Evolutionary conservation across 768 basidiomycete genomes (phyloP), one percentile per base, ranked within the genome.

Genomic region (Russula vinacea): DNA sequence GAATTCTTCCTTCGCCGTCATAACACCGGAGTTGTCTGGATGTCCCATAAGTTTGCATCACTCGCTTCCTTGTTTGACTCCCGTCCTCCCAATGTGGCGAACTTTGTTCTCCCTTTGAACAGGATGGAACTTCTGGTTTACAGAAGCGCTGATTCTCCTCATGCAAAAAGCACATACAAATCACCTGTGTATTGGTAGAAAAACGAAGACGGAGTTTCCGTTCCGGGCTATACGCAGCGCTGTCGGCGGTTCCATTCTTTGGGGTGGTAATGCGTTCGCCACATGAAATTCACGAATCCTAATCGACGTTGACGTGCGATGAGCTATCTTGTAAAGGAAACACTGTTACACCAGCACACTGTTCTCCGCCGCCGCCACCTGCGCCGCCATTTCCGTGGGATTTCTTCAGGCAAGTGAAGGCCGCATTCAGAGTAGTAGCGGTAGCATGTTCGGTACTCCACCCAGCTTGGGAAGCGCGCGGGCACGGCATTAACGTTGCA

Each of bases 191-290:
- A 44, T 14, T 44, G 5, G 7, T 19, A 44, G 19, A n/a, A n/a
- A n/a, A n/a, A n/a, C n/a, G n/a, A n/a, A n/a, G n/a, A n/a, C n/a
- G 19, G 44, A 10, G 9, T 45, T 22, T 44, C 44, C 9, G 17
- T 44, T 44, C 19, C 19, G 19, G 44, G 33, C 33, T 33, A 33
- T 45, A 22, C 10, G 19, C 42, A 6, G 7, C 9, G 19, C 42
- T 19, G 42, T 44, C 3, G 44, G 51, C 32, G 22, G 51, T 52
- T 52, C 51, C 32, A 52, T 52, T 52, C 51, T n/a, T 19, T 50
- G 17, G 19, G 51, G 29, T 29, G 22, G 45, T 52, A 52, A 33
- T 52, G 51, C 51, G 45, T 47, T 47, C 45, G 22, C n/a, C 22
- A 22, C 11, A 32, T 52, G 29, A 29, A 17, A 19, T 47, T n/a